Base-by-base conservation (phyloP, 2,329 filamentous ascomycete genomes). In the Colletotrichum sansevieriae region DNA sequence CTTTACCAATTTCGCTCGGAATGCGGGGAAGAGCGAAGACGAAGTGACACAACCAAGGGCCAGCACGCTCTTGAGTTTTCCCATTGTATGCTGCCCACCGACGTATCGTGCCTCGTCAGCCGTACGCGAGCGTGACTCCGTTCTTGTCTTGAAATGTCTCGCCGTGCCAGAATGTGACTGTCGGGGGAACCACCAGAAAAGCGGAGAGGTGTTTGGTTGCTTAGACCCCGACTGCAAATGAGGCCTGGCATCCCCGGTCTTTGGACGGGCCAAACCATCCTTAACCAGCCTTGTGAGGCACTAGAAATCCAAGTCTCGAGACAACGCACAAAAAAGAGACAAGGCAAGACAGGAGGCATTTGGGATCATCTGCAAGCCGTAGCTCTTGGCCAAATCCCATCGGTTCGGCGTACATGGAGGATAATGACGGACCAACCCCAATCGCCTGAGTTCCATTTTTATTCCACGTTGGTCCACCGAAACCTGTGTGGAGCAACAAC, bases 181-280 rank as follows among this genome's bases (percentile, higher is more conserved):
- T 55, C 10, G 39, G 37, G n/a, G 54, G 46, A 58, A 37, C 47
- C 39, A 39, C 44, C 20, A 52, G 18, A 54, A 58, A 63, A 64
- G 65, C 60, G 51, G 60, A 68, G 60, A 64, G 58, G 20, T 49
- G 60, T 54, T 68, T 54, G 54, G 22, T 39, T 41, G 55, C 64
- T 63, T 44, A 59, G 46, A 65, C 33, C 49, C 35, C 20, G 46
- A 35, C 46, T 60, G 46, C 47, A n/a, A 60, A 65, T n/a, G 47
- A 54, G 65, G 62, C 41, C 55, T 59, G 54, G 61, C 54, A 43
- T 64, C 54, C n/a, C 46, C n/a, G 10, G 49, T 25, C 49, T 4
- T 46, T 51, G 22, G 22, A 37, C n/a, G 33, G 41, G 20, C 54
- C 46, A 47, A 55, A 11, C 47, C 52, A 12, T 33, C 54, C 47